Evolutionary conservation across 2,329 filamentous ascomycete species (phyloP).

Genomic region (Talaromyces sp.): DNA sequence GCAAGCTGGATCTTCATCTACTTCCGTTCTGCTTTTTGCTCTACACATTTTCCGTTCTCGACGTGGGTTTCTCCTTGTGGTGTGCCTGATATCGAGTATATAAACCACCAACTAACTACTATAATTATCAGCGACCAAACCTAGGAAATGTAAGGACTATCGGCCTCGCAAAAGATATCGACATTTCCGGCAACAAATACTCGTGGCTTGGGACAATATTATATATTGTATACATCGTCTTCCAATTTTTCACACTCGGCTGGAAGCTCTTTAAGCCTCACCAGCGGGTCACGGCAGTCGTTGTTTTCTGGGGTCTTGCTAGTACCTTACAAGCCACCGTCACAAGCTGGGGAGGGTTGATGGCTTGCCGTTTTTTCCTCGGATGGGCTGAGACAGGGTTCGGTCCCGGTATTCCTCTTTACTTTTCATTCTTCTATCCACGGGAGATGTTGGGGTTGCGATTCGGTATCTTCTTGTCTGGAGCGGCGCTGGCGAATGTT

Average conservation of each 20-base stretch:
- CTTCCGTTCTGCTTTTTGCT: constrained; percentile 21
- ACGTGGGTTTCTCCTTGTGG: constrained; percentile 1
- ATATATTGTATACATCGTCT: constrained; percentile 29
- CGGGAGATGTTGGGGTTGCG: constrained; percentile 49
- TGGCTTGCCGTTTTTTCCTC: constrained; percentile 25
- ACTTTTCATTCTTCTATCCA: constrained; percentile 51
- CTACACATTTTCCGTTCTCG: constrained; percentile 18
- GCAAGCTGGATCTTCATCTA: constrained; percentile 25
- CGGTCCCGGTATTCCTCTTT: constrained; percentile 22
- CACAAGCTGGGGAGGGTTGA: constrained; percentile 27
- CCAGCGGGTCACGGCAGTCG: constrained; percentile 26
- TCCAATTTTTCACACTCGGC: constrained; percentile 27
- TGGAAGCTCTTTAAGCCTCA: constrained; percentile 33
- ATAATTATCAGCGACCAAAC: constrained; percentile 3
- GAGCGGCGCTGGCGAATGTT: constrained; percentile 36
- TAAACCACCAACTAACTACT: not conserved
- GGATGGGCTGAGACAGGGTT: not conserved
- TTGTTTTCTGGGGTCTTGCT: constrained; percentile 24
- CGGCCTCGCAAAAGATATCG: constrained; percentile 23
- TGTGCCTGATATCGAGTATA: too few relatives aligned
- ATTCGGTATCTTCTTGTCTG: constrained; percentile 47
- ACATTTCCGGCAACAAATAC: constrained; percentile 23
- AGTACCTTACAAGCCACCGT: constrained; percentile 28
- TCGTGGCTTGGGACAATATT: constrained; percentile 24
- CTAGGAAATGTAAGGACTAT: constrained; percentile 23